Evolutionary conservation across 106 monocot genomes (phyloP).

Genomic region (Dactylorhiza incarnata): DNA sequence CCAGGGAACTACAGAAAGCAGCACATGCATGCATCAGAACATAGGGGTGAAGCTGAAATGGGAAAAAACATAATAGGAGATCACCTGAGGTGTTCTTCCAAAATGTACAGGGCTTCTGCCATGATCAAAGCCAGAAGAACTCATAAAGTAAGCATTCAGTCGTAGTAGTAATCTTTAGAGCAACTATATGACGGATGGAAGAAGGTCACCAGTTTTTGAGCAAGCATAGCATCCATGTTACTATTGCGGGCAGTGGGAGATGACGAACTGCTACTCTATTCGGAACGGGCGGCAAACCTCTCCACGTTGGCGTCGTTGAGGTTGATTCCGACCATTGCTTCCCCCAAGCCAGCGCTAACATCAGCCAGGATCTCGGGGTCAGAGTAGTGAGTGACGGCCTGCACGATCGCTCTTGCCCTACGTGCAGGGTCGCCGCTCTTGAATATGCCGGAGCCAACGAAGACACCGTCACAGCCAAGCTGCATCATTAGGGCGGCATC

Average conservation of each 20-base stretch:
- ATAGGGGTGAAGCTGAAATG: background rate
- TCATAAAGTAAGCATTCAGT: background rate
- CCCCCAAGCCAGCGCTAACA: slow-evolving; percentile 32
- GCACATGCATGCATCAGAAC: background rate
- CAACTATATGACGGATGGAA: background rate
- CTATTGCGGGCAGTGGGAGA: slow-evolving; percentile 14
- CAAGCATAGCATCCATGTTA: background rate
- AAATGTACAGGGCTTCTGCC: background rate
- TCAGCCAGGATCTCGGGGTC: slow-evolving; percentile 44
- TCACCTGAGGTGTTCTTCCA: background rate
- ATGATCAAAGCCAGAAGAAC: background rate
- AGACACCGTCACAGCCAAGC: slow-evolving; percentile 45
- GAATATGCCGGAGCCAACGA: slow-evolving; percentile 43
- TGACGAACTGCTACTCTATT: slow-evolving; percentile 27
- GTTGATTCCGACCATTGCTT: slow-evolving; percentile 51
- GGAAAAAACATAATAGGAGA: background rate
- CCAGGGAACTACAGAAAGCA: background rate
- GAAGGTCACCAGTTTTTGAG: background rate
- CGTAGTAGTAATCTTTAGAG: background rate
- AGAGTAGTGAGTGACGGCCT: slow-evolving; percentile 38
- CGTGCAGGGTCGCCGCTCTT: slow-evolving; percentile 41
- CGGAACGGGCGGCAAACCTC: slow-evolving; percentile 43
- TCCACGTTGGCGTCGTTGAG: slow-evolving; percentile 42
- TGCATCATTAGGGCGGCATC: slow-evolving; percentile 55
- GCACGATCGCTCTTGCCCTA: slow-evolving; percentile 37